Base-by-base conservation (phyloP, 1,284 basidiomycete genomes). In the Takashimella koratensis region DNA sequence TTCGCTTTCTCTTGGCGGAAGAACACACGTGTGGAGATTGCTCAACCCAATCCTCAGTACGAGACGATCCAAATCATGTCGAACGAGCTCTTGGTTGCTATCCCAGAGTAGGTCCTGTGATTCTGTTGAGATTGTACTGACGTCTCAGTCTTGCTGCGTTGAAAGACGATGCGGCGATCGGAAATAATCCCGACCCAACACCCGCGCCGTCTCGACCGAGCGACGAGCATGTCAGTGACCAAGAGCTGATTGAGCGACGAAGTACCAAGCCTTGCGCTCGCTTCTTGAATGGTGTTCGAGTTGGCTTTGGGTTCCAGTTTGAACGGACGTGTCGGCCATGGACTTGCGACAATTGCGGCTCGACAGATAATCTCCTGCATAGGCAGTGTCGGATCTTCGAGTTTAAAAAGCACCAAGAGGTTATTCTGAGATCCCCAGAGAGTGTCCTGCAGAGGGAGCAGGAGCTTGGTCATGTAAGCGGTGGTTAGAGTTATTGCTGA, bases 1-100 rank as follows among this genome's bases (percentile, higher is more conserved):
- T 96, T 96, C 73, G 88, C 87, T 5, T 80, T 96, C 27, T 86
- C 86, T 40, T 97, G 90, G 89, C 82, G 83, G 64, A 87, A 88
- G 41, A 81, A 83, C 63, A 85, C 91, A 10, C 82, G 83, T 50
- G 76, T 96, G 50, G 79, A 83, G 4, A 82, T 98, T 52, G 87
- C 85, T 4, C 82, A 86, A 58, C 79, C 80, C 43, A 94, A 95
- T 66, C 77, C 80, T 10, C 85, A 92, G 57, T 77, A 79, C 43
- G 93, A 98, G 67, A 78, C 93, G 26, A 80, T 95, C 42, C 93
- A 98, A 77, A 84, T 97, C 49, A 78, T 81, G 46, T 90, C 90
- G 60, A 84, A 92, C 46, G 82, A 84, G 30, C 86, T 91, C 81
- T 74, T 87, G 26, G 83, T 95, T 54, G 85, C 86, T 5, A 86